Evolutionary conservation across 805 yeast species (phyloP).

Genomic region (Tetrapisispora phaffii): DNA sequence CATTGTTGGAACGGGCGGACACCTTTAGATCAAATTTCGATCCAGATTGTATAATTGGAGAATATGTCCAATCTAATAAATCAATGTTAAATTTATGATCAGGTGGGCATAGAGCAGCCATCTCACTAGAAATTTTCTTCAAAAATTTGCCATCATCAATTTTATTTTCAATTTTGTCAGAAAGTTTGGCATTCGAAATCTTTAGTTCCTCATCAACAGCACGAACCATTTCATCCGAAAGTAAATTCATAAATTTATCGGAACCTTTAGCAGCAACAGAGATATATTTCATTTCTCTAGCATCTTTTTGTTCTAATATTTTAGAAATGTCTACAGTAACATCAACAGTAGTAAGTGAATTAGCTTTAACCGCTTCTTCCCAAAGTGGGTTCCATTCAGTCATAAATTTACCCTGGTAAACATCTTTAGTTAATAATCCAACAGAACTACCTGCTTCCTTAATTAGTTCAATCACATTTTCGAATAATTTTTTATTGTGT

Average conservation of each 20-base stretch:
- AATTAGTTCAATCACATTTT: slow-evolving; percentile 40
- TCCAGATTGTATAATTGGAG: slow-evolving; percentile 85
- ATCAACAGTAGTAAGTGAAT: slow-evolving; percentile 39
- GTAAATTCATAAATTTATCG: slow-evolving; percentile 65
- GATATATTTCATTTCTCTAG: slow-evolving; percentile 56
- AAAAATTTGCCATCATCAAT: slow-evolving; percentile 72
- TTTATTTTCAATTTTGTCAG: slow-evolving; percentile 69
- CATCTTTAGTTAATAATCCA: slow-evolving; percentile 68
- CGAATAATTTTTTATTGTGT: slow-evolving; percentile 59
- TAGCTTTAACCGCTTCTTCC: slow-evolving; percentile 31
- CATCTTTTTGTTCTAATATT: slow-evolving; percentile 67
- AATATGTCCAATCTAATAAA: slow-evolving; percentile 84
- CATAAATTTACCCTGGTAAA: slow-evolving; percentile 73
- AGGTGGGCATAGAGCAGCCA: slow-evolving; percentile 24
- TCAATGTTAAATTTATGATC: slow-evolving; percentile 66
- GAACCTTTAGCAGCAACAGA: slow-evolving; percentile 69
- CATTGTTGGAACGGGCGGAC: slow-evolving; percentile 65
- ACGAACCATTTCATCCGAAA: slow-evolving; percentile 80
- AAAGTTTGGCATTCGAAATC: slow-evolving; percentile 59
- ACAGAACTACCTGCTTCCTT: slow-evolving; percentile 39
- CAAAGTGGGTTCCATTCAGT: slow-evolving; percentile 59
- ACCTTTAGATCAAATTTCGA: slow-evolving; percentile 76
- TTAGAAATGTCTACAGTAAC: slow-evolving; percentile 44
- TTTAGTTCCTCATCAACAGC: slow-evolving; percentile 79
- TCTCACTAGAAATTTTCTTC: slow-evolving; percentile 41